phyloP scores from a whole-genome alignment of 163 green algal species.

The Scenedesmus sp. region DNA sequence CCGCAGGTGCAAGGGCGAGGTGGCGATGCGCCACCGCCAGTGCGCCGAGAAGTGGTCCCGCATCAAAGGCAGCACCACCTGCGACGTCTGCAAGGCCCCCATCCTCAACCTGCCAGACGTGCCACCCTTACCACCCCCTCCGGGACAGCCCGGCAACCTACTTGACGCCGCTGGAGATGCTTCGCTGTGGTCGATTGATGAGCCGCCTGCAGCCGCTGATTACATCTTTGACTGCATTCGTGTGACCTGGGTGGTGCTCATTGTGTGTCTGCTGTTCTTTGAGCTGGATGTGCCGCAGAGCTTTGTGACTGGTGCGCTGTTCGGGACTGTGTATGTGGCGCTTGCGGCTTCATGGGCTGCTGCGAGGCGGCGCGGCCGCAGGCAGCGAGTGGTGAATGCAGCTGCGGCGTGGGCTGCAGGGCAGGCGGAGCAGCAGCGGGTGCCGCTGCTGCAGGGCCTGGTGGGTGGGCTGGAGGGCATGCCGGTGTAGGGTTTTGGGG shows the following conservation, averaged over 20 bases:
- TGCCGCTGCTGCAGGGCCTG: constrained; percentile 8
- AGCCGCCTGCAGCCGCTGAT: constrained; percentile 74
- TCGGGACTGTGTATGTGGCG: constrained; percentile 40
- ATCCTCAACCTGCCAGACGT: constrained; percentile 84
- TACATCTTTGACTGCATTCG: constrained; percentile 90
- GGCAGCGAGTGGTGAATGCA: constrained; percentile 3
- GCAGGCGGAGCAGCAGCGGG: not conserved
- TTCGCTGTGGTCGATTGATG: constrained; percentile 9
- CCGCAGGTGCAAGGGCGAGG: constrained; percentile 80
- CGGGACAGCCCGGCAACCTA: not conserved
- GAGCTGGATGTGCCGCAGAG: constrained; percentile 67
- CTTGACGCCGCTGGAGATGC: not conserved
- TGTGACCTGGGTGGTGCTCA: constrained; percentile 86
- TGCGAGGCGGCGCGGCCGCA: not conserved
- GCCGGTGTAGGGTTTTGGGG: not conserved
- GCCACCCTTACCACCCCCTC: constrained; percentile 57
- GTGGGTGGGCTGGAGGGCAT: constrained; percentile 7
- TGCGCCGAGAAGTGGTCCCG: constrained; percentile 90
- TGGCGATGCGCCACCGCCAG: constrained; percentile 83
- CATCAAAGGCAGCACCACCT: constrained; percentile 81
- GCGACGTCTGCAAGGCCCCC: constrained; percentile 87
- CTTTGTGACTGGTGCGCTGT: constrained; percentile 50
- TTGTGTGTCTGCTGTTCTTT: constrained; percentile 87
- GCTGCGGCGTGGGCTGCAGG: not conserved
- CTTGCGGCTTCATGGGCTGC: constrained; percentile 13